Evolutionary conservation across 2,329 filamentous ascomycete species (phyloP).

Genomic region (Colletotrichum melonis): DNA sequence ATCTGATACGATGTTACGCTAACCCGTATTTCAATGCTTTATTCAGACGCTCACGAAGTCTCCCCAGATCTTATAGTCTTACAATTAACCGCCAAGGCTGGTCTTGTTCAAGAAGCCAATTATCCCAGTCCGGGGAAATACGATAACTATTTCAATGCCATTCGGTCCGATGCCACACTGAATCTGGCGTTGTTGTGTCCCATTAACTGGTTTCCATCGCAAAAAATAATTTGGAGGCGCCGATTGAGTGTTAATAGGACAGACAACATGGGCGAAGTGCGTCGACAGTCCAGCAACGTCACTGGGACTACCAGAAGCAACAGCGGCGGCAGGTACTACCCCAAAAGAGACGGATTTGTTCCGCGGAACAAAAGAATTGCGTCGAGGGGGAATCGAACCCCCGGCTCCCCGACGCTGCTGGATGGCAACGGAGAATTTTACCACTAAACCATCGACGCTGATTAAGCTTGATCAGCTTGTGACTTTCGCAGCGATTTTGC

Average conservation of each 20-base stretch:
- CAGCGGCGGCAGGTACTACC: background rate
- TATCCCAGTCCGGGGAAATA: background rate
- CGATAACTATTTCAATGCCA: background rate
- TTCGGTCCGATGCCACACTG: background rate
- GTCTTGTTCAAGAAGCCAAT: background rate
- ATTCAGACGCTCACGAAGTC: background rate
- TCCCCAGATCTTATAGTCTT: background rate
- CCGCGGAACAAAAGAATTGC: background rate
- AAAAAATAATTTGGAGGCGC: background rate
- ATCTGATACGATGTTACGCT: background rate
- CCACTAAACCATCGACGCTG: conserved; percentile 33
- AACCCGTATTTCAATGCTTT: background rate
- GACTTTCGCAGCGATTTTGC: rapidly evolving
- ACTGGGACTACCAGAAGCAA: background rate
- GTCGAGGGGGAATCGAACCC: background rate
- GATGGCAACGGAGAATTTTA: conserved; percentile 37
- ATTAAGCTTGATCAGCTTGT: conserved; percentile 7
- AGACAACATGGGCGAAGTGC: background rate
- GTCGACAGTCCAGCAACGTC: too few relatives aligned
- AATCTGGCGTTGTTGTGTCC: background rate
- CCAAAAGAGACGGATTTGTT: too few relatives aligned
- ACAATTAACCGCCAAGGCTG: background rate
- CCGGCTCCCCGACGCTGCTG: conserved; percentile 33
- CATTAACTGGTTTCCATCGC: background rate
- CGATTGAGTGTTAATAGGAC: background rate